Percentiles rank a stretch among this genome's conserved stretches.
Conservation (phyloP, 805 yeast genomes). For the Metschnikowia gelsemii region DNA sequence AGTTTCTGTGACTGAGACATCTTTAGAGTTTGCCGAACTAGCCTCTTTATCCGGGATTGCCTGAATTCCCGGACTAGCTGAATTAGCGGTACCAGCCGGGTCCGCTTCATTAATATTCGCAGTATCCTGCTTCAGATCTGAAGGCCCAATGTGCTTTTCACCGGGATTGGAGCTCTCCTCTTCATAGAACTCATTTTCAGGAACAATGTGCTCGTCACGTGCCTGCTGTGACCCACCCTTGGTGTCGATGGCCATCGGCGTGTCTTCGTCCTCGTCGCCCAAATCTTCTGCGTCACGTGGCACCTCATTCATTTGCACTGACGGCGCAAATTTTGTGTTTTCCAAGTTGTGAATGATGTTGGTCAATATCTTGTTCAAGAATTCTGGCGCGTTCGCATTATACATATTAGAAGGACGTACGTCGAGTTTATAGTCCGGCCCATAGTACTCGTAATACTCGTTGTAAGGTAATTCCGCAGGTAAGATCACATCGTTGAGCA, state of each 20-base stretch:
- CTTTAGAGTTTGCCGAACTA: too few species aligned
- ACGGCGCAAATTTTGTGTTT: slow-evolving; percentile 94
- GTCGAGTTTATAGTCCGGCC: slow-evolving; percentile 93
- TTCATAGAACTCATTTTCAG: slow-evolving; percentile 77
- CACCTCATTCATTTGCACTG: slow-evolving; percentile 87
- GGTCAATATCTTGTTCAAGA: slow-evolving; percentile 76
- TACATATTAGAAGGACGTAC: slow-evolving; percentile 96
- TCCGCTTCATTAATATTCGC: background rate
- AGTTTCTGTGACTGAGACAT: too few species aligned
- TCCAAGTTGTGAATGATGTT: slow-evolving; percentile 78
- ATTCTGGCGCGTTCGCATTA: slow-evolving; percentile 92
- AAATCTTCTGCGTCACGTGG: slow-evolving; percentile 86
- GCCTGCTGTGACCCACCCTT: slow-evolving; percentile 89
- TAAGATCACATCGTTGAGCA: slow-evolving; percentile 74
- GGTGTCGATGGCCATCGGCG: slow-evolving; percentile 75
- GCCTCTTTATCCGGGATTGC: background rate
- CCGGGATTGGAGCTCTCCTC: slow-evolving; percentile 51
- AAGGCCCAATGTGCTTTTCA: slow-evolving; percentile 29
- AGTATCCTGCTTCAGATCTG: slow-evolving; percentile 10
- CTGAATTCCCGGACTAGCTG: background rate
- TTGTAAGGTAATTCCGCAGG: slow-evolving; percentile 86
- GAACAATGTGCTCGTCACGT: slow-evolving; percentile 69
- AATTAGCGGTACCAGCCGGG: background rate
- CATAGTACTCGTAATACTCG: slow-evolving; percentile 95
- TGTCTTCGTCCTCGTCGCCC: slow-evolving; percentile 86